Evolutionary conservation across 768 basidiomycete species (phyloP), one percentile per base, ranked within the genome.

Genomic region (Kwoniella mangroviensis): DNA sequence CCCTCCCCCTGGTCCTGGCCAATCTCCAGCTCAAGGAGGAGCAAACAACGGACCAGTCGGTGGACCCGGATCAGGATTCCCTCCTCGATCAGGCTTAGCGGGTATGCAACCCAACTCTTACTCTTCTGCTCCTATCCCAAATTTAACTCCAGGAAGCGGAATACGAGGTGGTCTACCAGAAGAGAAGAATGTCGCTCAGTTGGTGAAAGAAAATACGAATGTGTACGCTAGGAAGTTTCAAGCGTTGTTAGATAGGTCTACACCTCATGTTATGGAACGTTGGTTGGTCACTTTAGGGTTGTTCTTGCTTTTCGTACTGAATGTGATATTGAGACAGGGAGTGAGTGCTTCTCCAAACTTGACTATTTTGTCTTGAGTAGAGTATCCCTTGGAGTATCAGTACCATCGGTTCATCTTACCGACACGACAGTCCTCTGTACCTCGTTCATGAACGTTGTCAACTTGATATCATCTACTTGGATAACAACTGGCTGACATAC

Each of bases 301-400:
- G 15, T 84, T 95, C 67, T 79, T 85, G 24, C 43, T 98, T 43
- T 98, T 99, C 82, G 85, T 91, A 77, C 83, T 98, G 63, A 87
- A 96, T 68, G 94, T 99, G 75, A 86, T 98, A 13, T 80, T 95
- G 52, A 86, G 92, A 5, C 92, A 98, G 86, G 96, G 94, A 75
- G 93, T 94, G 79, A 87, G 92, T 88, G 13, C 28, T 28, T 28
- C 6, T 28, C 28, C 28, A 28, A 28, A 28, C 4, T 28, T 5
- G 6, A 28, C 28, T 28, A 28, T 28, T 5, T 28, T 28, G 6
- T 28, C 28, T 28, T 5, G 28, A 28, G 28, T 28, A 28, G 28
- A 28, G 28, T 28, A 28, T 28, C 28, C 28, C 28, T 4, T 28
- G 28, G 28, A 5, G 28, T 28, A 28, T 28, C 28, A 28, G 28